Conservation (phyloP, 2,329 filamentous ascomycete genomes). For the Tricladium varicosporioides region DNA sequence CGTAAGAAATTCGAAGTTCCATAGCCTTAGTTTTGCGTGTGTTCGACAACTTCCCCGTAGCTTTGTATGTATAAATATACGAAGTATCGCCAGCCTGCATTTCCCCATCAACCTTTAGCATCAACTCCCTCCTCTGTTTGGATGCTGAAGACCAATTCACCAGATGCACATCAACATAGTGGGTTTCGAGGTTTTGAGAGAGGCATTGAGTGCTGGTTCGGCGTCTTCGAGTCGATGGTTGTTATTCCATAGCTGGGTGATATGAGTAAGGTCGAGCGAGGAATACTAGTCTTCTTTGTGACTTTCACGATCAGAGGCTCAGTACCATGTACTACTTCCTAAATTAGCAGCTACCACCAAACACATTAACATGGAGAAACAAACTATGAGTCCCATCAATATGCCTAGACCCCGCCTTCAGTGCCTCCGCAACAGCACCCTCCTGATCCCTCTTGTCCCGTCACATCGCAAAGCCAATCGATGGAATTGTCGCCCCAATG, state of each 20-base stretch:
- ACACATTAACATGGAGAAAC: neutral
- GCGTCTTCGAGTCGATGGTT: constrained; percentile 35
- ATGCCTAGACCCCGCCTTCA: constrained; percentile 37
- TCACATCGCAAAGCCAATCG: constrained; percentile 43
- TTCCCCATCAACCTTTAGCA: constrained; percentile 29
- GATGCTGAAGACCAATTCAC: constrained; percentile 40
- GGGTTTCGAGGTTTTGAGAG: constrained; percentile 37
- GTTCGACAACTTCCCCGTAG: constrained; percentile 54
- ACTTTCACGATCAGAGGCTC: constrained; percentile 43
- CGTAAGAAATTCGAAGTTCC: constrained; percentile 61
- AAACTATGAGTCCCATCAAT: constrained; percentile 46
- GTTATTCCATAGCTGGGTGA: constrained; percentile 62
- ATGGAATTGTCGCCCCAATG: constrained; percentile 41
- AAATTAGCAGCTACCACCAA: no score
- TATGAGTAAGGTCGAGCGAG: constrained; percentile 45
- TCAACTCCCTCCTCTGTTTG: constrained; percentile 23
- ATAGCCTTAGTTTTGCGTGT: constrained; percentile 54
- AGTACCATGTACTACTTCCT: constrained; percentile 39
- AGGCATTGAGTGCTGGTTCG: constrained; percentile 33
- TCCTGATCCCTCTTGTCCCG: constrained; percentile 43
- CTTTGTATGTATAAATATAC: constrained; percentile 54
- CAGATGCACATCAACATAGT: constrained; percentile 41
- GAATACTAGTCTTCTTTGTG: constrained; percentile 40
- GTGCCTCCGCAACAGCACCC: constrained; percentile 45
- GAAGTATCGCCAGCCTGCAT: constrained; percentile 23